A percentile compares a stretch with the other conserved stretches of the same genome.
Evolutionary conservation across 129 eudicot species (phyloP).

Genomic region (Centrapalus pauciflorus): DNA sequence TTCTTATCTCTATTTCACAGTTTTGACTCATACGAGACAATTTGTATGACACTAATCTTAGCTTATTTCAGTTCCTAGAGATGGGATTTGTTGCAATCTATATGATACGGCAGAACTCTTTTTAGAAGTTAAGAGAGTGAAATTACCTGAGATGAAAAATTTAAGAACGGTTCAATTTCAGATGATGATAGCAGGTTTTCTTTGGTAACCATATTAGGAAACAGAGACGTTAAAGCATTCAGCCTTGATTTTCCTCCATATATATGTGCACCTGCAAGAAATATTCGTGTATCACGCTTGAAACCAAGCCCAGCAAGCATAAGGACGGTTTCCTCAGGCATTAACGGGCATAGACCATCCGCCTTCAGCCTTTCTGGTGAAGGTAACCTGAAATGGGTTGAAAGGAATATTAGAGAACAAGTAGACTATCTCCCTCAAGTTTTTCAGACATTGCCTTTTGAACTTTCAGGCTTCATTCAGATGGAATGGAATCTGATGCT

Average conservation of each 20-base stretch:
- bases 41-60: too few relatives aligned
- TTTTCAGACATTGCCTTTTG: too few relatives aligned
- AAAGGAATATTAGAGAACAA: background rate
- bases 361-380: constrained; percentile 63
- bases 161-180: constrained; percentile 78
- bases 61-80: too few relatives aligned
- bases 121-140: too few relatives aligned
- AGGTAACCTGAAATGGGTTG: constrained; percentile 49
- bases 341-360: constrained; percentile 90
- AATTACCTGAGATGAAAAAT: constrained; percentile 95
- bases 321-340: constrained; percentile 97
- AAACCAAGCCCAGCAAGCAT: constrained; percentile 99
- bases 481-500: too few relatives aligned
- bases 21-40: too few relatives aligned
- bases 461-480: too few relatives aligned
- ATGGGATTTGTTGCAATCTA: too few relatives aligned
- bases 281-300: constrained; percentile 73
- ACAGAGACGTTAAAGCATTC: constrained; percentile 65
- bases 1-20: too few relatives aligned
- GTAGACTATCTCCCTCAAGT: too few relatives aligned
- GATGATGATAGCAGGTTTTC: constrained; percentile 77
- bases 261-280: constrained; percentile 88
- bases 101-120: too few relatives aligned
- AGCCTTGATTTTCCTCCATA: constrained; percentile 90
- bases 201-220: constrained; percentile 87